phyloP scores from a whole-genome alignment of 345 rosid species.

The Heritiera littoralis region DNA sequence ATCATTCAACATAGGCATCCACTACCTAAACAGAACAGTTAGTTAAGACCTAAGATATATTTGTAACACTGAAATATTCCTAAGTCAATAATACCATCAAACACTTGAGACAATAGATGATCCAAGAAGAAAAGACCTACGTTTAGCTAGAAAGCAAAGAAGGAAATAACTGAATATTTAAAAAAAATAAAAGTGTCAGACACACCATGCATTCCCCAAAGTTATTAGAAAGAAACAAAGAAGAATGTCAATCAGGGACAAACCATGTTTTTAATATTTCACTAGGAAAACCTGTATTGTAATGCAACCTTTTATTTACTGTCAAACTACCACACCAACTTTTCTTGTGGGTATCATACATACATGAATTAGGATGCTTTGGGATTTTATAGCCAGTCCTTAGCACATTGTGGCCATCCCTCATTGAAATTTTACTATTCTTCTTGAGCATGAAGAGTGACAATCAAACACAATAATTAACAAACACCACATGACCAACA shows the following conservation, averaged over 20 bases:
- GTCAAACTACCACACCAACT: background rate
- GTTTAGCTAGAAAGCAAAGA: background rate
- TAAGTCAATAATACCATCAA: background rate
- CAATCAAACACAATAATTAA: background rate
- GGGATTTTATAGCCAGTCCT: background rate
- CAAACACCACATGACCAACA: background rate
- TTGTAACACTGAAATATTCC: background rate
- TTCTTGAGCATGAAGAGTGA: background rate
- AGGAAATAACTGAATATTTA: background rate
- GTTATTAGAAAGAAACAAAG: background rate
- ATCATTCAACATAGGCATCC: background rate
- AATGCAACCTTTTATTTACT: background rate
- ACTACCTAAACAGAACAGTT: slow-evolving; percentile 1
- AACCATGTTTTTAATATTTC: background rate
- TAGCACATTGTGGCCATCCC: background rate
- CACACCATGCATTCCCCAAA: background rate
- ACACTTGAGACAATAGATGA: slow-evolving; percentile 4
- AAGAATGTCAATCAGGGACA: slow-evolving; percentile 5
- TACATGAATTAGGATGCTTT: background rate
- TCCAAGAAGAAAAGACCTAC: background rate
- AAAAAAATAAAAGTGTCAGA: background rate
- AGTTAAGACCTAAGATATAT: background rate
- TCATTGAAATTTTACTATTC: background rate
- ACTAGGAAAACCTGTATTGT: background rate
- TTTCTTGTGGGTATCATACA: background rate